Evolutionary conservation across 2,329 filamentous ascomycete genomes (phyloP).

Genomic region (Botryosphaeria dothidea): DNA sequence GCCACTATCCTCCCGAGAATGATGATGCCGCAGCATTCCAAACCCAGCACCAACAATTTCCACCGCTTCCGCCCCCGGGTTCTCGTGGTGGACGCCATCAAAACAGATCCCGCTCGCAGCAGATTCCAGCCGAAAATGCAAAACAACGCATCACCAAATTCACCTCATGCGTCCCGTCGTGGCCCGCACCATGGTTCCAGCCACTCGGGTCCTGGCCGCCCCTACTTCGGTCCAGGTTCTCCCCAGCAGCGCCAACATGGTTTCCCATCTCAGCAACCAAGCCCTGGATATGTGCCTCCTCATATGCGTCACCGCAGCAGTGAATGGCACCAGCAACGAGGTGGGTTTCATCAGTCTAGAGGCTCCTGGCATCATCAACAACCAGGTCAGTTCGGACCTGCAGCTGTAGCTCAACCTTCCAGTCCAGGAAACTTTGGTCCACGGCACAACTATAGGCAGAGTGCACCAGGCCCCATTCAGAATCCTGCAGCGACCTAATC

Average conservation of each 20-base stretch:
- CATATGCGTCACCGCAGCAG: slow-evolving; percentile 12
- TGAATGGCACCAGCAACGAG: slow-evolving; percentile 1
- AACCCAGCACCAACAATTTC: neutral
- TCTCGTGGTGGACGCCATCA: neutral
- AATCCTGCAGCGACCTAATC: neutral
- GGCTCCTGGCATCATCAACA: slow-evolving; percentile 1
- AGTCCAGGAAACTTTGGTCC: neutral
- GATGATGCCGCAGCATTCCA: neutral
- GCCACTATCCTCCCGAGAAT: neutral
- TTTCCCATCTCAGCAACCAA: neutral
- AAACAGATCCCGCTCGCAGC: neutral
- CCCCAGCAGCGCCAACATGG: slow-evolving; percentile 7
- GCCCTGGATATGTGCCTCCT: slow-evolving; percentile 6
- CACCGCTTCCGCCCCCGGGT: neutral
- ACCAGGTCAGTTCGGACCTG: neutral
- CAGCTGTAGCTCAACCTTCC: neutral
- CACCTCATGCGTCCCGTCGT: neutral
- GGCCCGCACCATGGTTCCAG: slow-evolving; percentile 1
- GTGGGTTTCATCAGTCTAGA: neutral
- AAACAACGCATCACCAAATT: neutral
- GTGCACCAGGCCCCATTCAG: neutral
- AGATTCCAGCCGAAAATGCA: neutral
- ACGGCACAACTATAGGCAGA: neutral
- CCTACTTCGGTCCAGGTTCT: neutral
- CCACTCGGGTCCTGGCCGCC: neutral